phyloP scores from a whole-genome alignment of 306 rosid genomes.

The Cercis canadensis region DNA sequence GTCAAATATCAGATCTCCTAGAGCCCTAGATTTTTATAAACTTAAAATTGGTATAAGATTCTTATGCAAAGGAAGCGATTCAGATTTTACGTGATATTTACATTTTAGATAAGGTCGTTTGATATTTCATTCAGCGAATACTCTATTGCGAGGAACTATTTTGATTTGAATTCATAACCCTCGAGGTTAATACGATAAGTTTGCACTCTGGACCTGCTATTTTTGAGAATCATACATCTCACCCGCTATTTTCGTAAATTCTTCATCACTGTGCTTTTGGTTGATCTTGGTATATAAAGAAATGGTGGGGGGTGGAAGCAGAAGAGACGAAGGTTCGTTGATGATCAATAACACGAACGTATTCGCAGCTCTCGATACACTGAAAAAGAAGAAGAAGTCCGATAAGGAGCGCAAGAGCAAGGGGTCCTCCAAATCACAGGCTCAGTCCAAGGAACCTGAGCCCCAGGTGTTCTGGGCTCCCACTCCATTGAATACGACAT shows the following conservation, averaged over 20 bases:
- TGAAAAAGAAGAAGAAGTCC: conserved; percentile 90
- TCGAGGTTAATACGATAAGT: background rate
- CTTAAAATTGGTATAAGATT: background rate
- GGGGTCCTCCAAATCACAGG: conserved; percentile 57
- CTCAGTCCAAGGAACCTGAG: conserved; percentile 58
- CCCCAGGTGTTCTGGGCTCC: conserved; percentile 82
- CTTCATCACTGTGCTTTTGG: background rate
- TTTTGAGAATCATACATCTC: background rate
- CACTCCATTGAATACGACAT: conserved; percentile 65
- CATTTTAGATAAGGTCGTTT: conserved; percentile 6
- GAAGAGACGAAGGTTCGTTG: conserved; percentile 88
- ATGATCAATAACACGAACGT: conserved; percentile 79
- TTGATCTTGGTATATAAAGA: conserved; percentile 49
- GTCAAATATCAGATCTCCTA: conserved; percentile 44
- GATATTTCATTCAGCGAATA: background rate
- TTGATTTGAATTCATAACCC: conserved; percentile 13
- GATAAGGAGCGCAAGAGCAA: conserved; percentile 80
- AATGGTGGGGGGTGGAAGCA: conserved; percentile 90
- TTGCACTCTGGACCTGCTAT: background rate
- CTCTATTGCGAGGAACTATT: conserved; percentile 16
- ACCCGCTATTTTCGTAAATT: background rate
- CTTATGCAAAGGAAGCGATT: background rate
- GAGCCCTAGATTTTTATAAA: background rate
- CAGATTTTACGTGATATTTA: background rate
- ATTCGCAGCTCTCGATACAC: conserved; percentile 86